Evolutionary conservation across 75 land plant species (phyloP), one percentile per base, ranked within the genome.

Genomic region (Pinus tabuliformis): DNA sequence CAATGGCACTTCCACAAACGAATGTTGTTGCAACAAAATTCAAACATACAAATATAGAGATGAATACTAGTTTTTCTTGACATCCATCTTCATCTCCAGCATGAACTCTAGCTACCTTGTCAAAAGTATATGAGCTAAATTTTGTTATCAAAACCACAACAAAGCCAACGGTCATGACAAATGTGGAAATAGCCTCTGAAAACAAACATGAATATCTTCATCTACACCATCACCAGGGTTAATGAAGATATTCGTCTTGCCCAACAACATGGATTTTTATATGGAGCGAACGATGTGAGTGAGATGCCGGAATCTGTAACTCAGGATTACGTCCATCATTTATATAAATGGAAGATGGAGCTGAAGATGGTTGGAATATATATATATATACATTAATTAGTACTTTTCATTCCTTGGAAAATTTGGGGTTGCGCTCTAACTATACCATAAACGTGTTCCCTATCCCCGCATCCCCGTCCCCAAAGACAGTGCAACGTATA

Each of bases 1-100:
- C 82, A 37, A 59, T 81, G 20, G 75, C 83, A 37, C 62, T 56
- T 13, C 58, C 75, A 22, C 54, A 62, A 21, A 39, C 42, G n/a
- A 14, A 81, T 18, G 75, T 72, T 42, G 59, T 72, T 21, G 81
- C 81, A 37, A n/a, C 83, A 57, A 79, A 81, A 58, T 66, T 62
- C 0, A 77, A 58, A 39, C 15, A 39, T 8, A 42, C 52, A 68
- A 68, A n/a, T 42, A 68, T 9, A 68, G 6, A 39, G 22, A 66
- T 18, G n/a, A 66, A 15, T 4, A 45, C 49, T 45, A 1, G 49
- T 45, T 45, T 6, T 45, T 45, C 49, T 45, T 45, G 8, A 45
- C 49, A 45, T 0, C 8, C 0, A 68, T 21, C 20, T 30, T 20
- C 71, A 68, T 22, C 71, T 39, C 49, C n/a, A 68, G 22, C 71